Base-by-base conservation (phyloP, 192 early-diverging fungal genomes). In the Backusella morwellensis region DNA sequence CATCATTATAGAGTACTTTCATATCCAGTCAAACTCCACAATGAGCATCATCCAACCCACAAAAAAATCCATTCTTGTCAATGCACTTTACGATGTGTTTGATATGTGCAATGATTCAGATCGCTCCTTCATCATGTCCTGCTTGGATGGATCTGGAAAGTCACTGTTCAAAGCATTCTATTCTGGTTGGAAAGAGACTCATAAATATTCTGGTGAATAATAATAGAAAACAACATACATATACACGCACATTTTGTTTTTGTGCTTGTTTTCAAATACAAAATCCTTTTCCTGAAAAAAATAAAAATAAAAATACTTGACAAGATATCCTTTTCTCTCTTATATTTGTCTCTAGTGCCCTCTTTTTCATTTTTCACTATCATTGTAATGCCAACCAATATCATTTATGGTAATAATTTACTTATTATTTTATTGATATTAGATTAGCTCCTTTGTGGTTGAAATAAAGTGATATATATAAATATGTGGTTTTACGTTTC, bases 101-200 rank as follows among this genome's bases (percentile, higher is more conserved):
- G 90, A 91, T 77, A 75, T 94, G 73, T 92, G 91, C 70, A 86
- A 82, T 6, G 90, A 91, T 19, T 83, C 82, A 78, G 93, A 92
- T 52, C 77, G 93, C 21, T 86, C 90, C 68, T 80, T 90, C 73
- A 86, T 94, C 50, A 86, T 94, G 86, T 82, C 86, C 21, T 87
- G 81, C 68, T 81, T 90, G 68, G 91, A 91, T 77, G 78, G 81
- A 26, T 81, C 84, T 34, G 87, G 86, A 15, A 86, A 90, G 77
- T 78, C 66, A 34, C 66, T 90, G 21, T 82, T 88, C 50, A 88
- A 88, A 76, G 74, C 73, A 3, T 80, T 90, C 36, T 86, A 87
- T 56, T 69, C 79, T 1, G 84, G 85, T 15, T 90, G 86, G 75
- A 69, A 83, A 29, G 87, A 83, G 66, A 80, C 86, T 59, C 83